Conservation (phyloP, 495 filamentous ascomycete species). For the Penicillium canescens region DNA sequence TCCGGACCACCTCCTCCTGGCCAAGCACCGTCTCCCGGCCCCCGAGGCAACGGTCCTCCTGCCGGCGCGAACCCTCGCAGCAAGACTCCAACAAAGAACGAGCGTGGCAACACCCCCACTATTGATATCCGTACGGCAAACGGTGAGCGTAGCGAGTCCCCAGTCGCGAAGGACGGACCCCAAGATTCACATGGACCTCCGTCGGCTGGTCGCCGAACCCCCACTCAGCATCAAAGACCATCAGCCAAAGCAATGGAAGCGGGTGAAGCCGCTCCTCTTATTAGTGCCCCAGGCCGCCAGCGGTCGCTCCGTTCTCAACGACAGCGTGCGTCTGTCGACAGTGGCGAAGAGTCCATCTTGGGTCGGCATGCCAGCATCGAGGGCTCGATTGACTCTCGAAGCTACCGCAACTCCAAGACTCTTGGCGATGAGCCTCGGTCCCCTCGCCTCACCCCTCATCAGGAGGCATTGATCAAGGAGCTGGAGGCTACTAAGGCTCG, state of each 20-base stretch:
- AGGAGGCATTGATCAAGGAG: constrained; percentile 69
- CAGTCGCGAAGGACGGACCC: constrained; percentile 50
- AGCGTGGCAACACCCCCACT: constrained; percentile 48
- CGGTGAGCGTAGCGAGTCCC: constrained; percentile 55
- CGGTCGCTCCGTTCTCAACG: constrained; percentile 44
- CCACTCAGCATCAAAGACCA: constrained; percentile 51
- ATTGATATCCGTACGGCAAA: constrained; percentile 49
- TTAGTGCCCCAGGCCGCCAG: constrained; percentile 43
- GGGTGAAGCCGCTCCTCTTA: constrained; percentile 48
- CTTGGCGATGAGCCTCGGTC: constrained; percentile 47
- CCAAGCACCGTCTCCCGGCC: constrained; percentile 79
- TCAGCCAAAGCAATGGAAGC: constrained; percentile 50
- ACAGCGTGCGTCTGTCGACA: constrained; percentile 46
- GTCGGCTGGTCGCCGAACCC: constrained; percentile 62
- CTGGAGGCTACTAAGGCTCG: constrained; percentile 77
- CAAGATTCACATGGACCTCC: constrained; percentile 45
- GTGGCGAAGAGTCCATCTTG: constrained; percentile 46
- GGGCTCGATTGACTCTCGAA: constrained; percentile 44
- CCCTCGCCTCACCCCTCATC: constrained; percentile 45
- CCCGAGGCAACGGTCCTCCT: constrained; percentile 49
- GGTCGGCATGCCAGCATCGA: constrained; percentile 44
- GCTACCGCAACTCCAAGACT: constrained; percentile 38
- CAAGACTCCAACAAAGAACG: constrained; percentile 60
- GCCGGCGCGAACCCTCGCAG: constrained; percentile 45
- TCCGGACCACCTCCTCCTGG: constrained; percentile 84